Conservation (phyloP, 225 moss, liverwort and hornwort species). For the Antitrichia curtipendula region DNA sequence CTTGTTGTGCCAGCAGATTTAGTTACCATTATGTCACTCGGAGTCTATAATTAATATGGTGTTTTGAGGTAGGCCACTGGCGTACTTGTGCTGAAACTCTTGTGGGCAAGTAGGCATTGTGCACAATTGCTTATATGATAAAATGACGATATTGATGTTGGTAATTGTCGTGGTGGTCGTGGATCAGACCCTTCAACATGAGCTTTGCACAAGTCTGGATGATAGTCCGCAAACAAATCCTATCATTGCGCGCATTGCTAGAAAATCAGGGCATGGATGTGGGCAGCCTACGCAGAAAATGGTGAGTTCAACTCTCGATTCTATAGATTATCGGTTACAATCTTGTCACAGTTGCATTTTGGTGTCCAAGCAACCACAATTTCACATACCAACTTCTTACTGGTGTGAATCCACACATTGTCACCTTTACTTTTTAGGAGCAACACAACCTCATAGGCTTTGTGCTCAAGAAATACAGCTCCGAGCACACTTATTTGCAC, state of each 20-base stretch:
- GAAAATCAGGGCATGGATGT: slow-evolving; percentile 82
- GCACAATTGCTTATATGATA: neutral
- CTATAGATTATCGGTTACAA: neutral
- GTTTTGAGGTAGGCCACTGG: neutral
- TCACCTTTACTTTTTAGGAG: neutral
- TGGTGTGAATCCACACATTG: neutral
- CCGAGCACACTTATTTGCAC: neutral
- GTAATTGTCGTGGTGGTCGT: neutral
- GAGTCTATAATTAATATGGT: neutral
- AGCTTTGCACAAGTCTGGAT: slow-evolving; percentile 28
- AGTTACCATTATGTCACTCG: neutral
- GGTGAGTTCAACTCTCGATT: slow-evolving; percentile 7
- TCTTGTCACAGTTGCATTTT: neutral
- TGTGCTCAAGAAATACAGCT: neutral
- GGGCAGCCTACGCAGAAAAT: slow-evolving; percentile 77
- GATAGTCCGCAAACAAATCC: slow-evolving; percentile 42
- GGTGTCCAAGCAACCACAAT: neutral
- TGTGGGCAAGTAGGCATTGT: neutral
- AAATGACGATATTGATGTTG: neutral
- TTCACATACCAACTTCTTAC: neutral
- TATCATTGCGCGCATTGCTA: slow-evolving; percentile 63
- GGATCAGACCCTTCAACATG: slow-evolving; percentile 30
- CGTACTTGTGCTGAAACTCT: neutral
- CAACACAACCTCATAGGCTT: neutral
- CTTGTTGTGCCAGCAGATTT: neutral